A percentile compares a stretch with the other conserved stretches of the same genome.
These are phyloP conservation scores for Trichoderma polysporum DNA, from an alignment of 2,329 filamentous ascomycete genomes.

Conservation along the genomic window DNA sequence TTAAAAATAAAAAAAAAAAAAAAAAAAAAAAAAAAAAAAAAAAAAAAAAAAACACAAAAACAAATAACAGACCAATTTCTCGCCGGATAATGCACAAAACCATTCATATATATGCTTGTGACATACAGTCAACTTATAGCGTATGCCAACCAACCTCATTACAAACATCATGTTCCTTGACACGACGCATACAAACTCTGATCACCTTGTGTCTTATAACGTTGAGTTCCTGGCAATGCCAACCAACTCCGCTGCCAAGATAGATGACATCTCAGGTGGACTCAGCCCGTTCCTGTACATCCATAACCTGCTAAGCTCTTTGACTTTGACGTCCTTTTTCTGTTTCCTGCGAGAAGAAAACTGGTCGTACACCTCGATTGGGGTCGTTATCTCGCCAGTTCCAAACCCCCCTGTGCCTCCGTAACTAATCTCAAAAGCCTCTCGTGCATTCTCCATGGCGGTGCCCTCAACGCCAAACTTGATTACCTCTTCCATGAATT, in stretches of 20 bases:
- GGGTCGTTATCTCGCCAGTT: constrained; percentile 34
- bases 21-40: neutral
- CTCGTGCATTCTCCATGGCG: constrained; percentile 44
- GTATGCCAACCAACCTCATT: neutral
- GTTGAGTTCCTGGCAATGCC: constrained; percentile 8
- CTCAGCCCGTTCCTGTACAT: constrained; percentile 59
- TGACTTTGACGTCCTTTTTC: constrained; percentile 49
- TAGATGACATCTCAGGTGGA: constrained; percentile 45
- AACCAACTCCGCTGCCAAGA: constrained; percentile 38
- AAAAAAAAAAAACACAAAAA: neutral
- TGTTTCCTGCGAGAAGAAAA: constrained; percentile 29
- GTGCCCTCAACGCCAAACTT: constrained; percentile 45
- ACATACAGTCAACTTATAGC: neutral
- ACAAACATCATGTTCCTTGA: neutral
- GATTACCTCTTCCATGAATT: constrained; percentile 61
- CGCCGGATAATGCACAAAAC: neutral
- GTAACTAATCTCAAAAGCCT: constrained; percentile 50
- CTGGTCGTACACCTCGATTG: constrained; percentile 42
- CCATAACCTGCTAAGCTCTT: constrained; percentile 62
- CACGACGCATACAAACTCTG: neutral
- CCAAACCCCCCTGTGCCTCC: constrained; percentile 42
- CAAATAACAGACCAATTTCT: neutral
- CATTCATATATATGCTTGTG: neutral
- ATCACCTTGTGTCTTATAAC: neutral
- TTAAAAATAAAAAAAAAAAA: neutral